Evolutionary conservation across 2,329 filamentous ascomycete species (phyloP).

Genomic region (Nemania sp.): DNA sequence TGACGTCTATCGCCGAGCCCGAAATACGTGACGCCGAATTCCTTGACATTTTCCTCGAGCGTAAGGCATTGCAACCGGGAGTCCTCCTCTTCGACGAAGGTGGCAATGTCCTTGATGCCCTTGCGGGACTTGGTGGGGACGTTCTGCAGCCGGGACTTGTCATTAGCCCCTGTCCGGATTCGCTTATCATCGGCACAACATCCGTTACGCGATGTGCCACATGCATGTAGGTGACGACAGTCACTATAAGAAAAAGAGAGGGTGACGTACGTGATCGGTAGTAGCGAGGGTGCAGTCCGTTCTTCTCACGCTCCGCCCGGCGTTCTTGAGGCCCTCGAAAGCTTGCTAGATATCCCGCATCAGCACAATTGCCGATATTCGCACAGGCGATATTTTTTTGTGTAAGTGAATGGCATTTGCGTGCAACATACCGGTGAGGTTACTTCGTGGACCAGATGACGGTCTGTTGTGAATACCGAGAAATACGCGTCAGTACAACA

Average conservation of each 20-base stretch:
- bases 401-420: neutral
- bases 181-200: constrained; percentile 20
- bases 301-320: constrained; percentile 82
- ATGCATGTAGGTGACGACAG: constrained; percentile 7
- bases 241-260: neutral
- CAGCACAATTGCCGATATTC: constrained; percentile 21
- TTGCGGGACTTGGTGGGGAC: constrained; percentile 91
- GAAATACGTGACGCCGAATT: constrained; percentile 96
- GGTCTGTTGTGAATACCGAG: constrained; percentile 58
- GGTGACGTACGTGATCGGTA: constrained; percentile 82
- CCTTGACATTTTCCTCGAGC: constrained; percentile 95
- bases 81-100: constrained; percentile 94
- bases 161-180: constrained; percentile 8
- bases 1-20: constrained; percentile 95
- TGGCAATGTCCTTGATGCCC: constrained; percentile 88
- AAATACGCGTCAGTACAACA: constrained; percentile 21
- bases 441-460: constrained; percentile 97
- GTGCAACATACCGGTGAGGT: constrained; percentile 78
- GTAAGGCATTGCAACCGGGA: constrained; percentile 93
- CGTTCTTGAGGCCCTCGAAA: constrained; percentile 93
- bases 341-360: constrained; percentile 69
- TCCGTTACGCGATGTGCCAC: neutral
- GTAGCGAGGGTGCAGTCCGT: constrained; percentile 97
- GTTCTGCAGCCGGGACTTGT: constrained; percentile 63
- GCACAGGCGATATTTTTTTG: no score